Evolutionary conservation across 257 asterid species (phyloP).

Genomic region (Fraxinus excelsior): DNA sequence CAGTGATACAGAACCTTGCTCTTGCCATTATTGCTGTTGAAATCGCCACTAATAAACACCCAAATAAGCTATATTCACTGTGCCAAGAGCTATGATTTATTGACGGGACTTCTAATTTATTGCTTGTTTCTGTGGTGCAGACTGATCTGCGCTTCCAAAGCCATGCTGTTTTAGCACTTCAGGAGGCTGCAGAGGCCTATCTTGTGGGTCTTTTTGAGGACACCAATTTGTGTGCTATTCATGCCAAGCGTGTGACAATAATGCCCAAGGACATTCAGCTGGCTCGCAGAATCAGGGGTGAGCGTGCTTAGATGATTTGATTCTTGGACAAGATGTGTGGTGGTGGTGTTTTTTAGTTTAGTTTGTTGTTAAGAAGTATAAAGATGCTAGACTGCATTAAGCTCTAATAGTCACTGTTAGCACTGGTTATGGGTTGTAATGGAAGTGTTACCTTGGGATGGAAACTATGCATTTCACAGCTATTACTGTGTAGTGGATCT

Average conservation of each 20-base stretch:
- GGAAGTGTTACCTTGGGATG: background rate
- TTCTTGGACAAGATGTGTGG: conserved; percentile 3
- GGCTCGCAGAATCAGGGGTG: conserved; percentile 64
- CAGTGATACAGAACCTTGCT: background rate
- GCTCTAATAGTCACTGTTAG: conserved; percentile 23
- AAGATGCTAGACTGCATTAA: conserved; percentile 15
- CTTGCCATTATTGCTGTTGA: background rate
- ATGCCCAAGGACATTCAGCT: conserved; percentile 63
- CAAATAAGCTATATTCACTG: no score
- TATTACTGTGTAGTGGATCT: background rate
- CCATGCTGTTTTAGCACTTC: conserved; percentile 64
- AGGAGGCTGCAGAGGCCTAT: conserved; percentile 66
- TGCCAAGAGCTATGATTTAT: background rate
- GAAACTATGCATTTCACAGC: conserved; percentile 11
- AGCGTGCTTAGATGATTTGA: conserved; percentile 42
- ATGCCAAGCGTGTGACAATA: conserved; percentile 62
- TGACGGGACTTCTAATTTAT: background rate
- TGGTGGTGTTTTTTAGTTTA: conserved; percentile 28
- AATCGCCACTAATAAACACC: no score
- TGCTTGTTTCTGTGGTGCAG: conserved; percentile 29
- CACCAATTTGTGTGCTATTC: conserved; percentile 65
- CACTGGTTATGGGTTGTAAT: conserved; percentile 1
- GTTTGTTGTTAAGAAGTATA: conserved; percentile 7
- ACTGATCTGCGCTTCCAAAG: conserved; percentile 68
- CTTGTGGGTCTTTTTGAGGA: conserved; percentile 63